A percentile compares a stretch with the other conserved stretches of the same genome.
phyloP scores from a whole-genome alignment of 2,329 filamentous ascomycete genomes.

The Huntiella decipiens region DNA sequence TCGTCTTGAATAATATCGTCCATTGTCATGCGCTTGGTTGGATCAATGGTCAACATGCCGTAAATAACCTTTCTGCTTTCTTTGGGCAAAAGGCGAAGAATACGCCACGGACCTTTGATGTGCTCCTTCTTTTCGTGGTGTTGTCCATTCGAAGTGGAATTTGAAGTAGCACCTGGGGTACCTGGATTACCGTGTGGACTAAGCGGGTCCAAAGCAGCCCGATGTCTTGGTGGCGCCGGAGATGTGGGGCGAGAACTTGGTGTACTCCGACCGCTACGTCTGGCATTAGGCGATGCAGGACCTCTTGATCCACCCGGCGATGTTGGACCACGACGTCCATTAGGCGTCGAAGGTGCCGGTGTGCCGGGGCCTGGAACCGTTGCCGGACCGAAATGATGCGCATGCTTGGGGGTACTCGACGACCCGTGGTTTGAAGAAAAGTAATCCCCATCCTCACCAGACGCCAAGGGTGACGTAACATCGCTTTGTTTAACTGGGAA shows the following conservation, averaged over 20 bases:
- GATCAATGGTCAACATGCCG: slow-evolving; percentile 80
- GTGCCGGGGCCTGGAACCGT: background rate
- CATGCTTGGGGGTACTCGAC: background rate
- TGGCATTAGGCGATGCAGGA: too few relatives aligned
- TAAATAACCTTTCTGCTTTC: slow-evolving; percentile 82
- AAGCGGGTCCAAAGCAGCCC: slow-evolving; percentile 6
- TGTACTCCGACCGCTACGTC: background rate
- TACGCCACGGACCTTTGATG: slow-evolving; percentile 81
- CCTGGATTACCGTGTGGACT: slow-evolving; percentile 8
- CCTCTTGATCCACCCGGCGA: too few relatives aligned
- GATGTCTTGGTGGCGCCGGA: background rate
- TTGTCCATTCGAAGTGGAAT: background rate
- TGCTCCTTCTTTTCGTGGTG: slow-evolving; percentile 44
- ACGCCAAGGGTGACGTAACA: slow-evolving; percentile 21
- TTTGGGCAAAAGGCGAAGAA: slow-evolving; percentile 68
- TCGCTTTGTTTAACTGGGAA: slow-evolving; percentile 16
- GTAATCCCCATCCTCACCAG: slow-evolving; percentile 7
- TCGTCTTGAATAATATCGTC: slow-evolving; percentile 71
- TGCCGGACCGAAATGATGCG: background rate
- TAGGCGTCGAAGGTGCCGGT: background rate
- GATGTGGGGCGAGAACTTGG: slow-evolving; percentile 7
- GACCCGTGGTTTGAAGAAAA: slow-evolving; percentile 7
- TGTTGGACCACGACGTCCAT: too few relatives aligned
- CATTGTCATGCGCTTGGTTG: slow-evolving; percentile 65
- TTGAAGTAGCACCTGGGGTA: slow-evolving; percentile 1